A percentile compares a stretch with the other conserved stretches of the same genome.
phyloP scores from a whole-genome alignment of 208 protist genomes.

The Baffinella frigidus region DNA sequence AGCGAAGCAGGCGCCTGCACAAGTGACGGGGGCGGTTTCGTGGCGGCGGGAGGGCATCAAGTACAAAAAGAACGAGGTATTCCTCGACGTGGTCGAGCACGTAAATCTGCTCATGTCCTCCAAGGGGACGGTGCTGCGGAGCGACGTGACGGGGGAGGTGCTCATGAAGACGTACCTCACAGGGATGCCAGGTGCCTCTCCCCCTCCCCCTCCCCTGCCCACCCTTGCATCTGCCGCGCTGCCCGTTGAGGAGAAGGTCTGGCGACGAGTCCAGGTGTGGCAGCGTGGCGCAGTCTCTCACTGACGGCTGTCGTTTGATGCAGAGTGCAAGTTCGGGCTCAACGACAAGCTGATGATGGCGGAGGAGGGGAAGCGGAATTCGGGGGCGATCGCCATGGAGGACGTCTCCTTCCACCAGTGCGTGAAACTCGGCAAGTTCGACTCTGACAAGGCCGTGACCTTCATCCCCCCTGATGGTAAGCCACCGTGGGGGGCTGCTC shows the following conservation, averaged over 20 bases:
- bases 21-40: slow-evolving; percentile 81
- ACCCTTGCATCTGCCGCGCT: too few relatives aligned
- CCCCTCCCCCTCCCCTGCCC: too few relatives aligned
- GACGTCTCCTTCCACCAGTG: slow-evolving; percentile 96
- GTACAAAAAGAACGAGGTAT: slow-evolving; percentile 94
- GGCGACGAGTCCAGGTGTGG: too few relatives aligned
- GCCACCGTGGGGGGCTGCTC: not conserved
- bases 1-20: not conserved
- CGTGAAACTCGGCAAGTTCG: slow-evolving; percentile 92
- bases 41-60: slow-evolving; percentile 88
- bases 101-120: slow-evolving; percentile 91
- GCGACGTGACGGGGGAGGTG: slow-evolving; percentile 79
- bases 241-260: not conserved
- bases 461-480: slow-evolving; percentile 75
- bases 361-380: slow-evolving; percentile 26
- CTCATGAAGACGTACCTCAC: slow-evolving; percentile 92
- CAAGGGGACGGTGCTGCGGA: slow-evolving; percentile 84
- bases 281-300: too few relatives aligned
- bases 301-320: too few relatives aligned
- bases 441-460: slow-evolving; percentile 78
- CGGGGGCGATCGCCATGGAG: slow-evolving; percentile 79
- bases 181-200: slow-evolving; percentile 91
- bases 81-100: slow-evolving; percentile 95
- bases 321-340: slow-evolving; percentile 92
- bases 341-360: slow-evolving; percentile 89